phyloP scores from a whole-genome alignment of 2,329 filamentous ascomycete species.

The Aspergillus novofumigatus region DNA sequence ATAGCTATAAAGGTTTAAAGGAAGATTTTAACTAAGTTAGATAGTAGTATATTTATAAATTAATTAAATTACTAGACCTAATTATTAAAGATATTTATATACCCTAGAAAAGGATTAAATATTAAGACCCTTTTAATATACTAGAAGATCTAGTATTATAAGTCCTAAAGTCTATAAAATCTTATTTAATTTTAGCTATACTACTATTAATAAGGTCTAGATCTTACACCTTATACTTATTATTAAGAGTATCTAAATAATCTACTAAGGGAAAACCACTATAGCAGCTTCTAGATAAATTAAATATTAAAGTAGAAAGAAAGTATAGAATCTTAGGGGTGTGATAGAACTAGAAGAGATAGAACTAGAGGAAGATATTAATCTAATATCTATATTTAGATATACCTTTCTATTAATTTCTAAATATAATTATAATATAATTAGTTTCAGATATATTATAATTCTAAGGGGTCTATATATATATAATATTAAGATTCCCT shows the following conservation, averaged over 20 bases:
- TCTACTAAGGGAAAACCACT: no score
- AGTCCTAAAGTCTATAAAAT: background rate
- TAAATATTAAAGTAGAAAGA: background rate
- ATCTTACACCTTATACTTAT: background rate
- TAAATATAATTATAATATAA: background rate
- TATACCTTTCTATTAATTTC: background rate
- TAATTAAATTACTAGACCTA: background rate
- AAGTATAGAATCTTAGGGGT: background rate
- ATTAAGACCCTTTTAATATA: background rate
- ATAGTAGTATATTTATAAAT: background rate
- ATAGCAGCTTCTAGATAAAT: background rate
- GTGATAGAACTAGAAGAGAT: background rate
- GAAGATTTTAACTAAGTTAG: background rate
- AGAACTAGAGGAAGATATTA: no score
- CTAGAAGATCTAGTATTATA: background rate
- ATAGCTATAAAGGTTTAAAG: background rate
- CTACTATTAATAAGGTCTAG: background rate
- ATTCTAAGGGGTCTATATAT: background rate
- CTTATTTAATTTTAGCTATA: no score
- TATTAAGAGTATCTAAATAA: background rate
- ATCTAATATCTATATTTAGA: no score
- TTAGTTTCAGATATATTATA: background rate
- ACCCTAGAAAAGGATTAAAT: background rate
- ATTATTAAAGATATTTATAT: background rate
- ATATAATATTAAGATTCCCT: background rate